Percentiles rank a stretch among this genome's conserved stretches.
These are phyloP conservation scores for Pseudopithomyces maydicus DNA, from an alignment of 2,329 filamentous ascomycete species.

Conservation along the genomic window DNA sequence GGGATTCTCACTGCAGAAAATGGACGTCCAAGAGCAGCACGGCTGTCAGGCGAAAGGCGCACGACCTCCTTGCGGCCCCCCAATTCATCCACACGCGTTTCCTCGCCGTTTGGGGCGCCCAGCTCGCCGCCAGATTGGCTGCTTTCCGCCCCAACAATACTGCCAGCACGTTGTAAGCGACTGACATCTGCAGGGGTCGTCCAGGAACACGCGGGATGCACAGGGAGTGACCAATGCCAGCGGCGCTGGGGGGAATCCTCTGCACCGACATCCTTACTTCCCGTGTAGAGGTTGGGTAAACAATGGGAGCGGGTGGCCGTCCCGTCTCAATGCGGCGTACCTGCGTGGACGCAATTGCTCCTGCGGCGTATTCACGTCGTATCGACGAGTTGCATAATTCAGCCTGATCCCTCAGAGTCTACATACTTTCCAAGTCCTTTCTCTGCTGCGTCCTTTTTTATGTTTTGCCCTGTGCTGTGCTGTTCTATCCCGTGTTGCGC, in stretches of 20 bases:
- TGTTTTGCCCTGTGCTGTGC: neutral
- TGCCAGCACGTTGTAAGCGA: neutral
- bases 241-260: neutral
- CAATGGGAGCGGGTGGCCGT: too few species aligned
- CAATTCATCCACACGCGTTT: neutral
- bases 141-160: neutral
- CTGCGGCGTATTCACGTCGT: too few species aligned
- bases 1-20: too few species aligned
- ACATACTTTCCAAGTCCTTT: too few species aligned
- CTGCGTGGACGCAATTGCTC: too few species aligned
- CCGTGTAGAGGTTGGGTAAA: neutral
- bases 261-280: neutral
- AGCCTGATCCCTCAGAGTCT: too few species aligned
- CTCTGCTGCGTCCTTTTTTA: neutral
- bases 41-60: too few species aligned
- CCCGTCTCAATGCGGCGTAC: too few species aligned
- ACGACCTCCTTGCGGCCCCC: neutral
- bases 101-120: constrained; percentile 2
- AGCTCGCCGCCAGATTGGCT: neutral
- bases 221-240: neutral
- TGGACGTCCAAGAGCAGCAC: too few species aligned
- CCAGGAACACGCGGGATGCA: neutral
- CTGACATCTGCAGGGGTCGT: neutral
- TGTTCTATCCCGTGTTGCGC: neutral
- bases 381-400: too few species aligned